Conservation (phyloP, 805 yeast genomes). For the Candida pini region DNA sequence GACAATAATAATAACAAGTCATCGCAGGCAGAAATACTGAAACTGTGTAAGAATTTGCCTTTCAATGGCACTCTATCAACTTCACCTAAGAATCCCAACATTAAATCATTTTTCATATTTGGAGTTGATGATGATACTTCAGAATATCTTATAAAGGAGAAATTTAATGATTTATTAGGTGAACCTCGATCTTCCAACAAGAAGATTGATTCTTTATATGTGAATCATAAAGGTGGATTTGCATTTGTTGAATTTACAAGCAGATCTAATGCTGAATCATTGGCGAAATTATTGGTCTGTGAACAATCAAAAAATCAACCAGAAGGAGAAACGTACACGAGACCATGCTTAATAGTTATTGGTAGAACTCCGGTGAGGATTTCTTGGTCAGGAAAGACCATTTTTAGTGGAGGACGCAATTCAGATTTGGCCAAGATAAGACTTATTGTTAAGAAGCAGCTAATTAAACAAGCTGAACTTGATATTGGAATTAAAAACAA, state of each 20-base stretch:
- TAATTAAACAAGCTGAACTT: slow-evolving; percentile 46
- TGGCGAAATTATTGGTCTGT: slow-evolving; percentile 21
- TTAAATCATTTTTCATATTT: slow-evolving; percentile 65
- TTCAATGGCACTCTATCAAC: slow-evolving; percentile 48
- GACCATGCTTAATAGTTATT: slow-evolving; percentile 31
- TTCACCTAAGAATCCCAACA: slow-evolving; percentile 33
- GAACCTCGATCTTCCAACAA: slow-evolving; percentile 6
- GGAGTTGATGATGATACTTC: slow-evolving; percentile 68
- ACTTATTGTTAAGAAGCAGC: slow-evolving; percentile 43
- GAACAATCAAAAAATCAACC: slow-evolving; percentile 1
- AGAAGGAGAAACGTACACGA: slow-evolving; percentile 1
- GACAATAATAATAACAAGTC: slow-evolving; percentile 5
- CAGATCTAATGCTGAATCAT: slow-evolving; percentile 47
- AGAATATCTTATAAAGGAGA: slow-evolving; percentile 51
- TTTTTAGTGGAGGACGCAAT: slow-evolving; percentile 31
- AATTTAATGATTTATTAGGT: slow-evolving; percentile 32
- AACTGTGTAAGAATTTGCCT: slow-evolving; percentile 57
- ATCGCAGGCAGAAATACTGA: slow-evolving; percentile 41
- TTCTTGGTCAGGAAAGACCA: slow-evolving; percentile 47
- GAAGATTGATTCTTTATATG: slow-evolving; percentile 38
- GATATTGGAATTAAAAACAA: slow-evolving; percentile 18
- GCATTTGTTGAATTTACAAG: slow-evolving; percentile 56
- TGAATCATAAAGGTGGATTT: slow-evolving; percentile 55
- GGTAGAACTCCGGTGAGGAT: slow-evolving; percentile 43
- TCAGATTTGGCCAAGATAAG: slow-evolving; percentile 45